Conservation (phyloP, 495 filamentous ascomycete species). For the Rhypophila decipiens region DNA sequence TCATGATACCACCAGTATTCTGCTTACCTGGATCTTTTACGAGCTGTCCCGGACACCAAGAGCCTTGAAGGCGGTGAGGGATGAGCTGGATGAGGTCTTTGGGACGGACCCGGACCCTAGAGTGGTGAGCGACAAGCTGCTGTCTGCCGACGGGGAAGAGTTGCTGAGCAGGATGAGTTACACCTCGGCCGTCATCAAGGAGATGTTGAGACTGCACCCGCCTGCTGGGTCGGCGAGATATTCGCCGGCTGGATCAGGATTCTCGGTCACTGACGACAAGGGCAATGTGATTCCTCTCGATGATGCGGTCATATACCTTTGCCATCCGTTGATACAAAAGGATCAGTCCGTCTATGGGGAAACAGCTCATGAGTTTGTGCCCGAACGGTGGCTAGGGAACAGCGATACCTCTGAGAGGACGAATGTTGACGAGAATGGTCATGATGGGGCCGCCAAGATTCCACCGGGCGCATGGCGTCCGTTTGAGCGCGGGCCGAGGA, state of each 20-base stretch:
- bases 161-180: conserved; percentile 37
- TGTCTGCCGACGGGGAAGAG: conserved; percentile 32
- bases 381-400: conserved; percentile 57
- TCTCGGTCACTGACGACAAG: conserved; percentile 36
- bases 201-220: conserved; percentile 42
- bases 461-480: conserved; percentile 42
- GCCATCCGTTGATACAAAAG: conserved; percentile 48
- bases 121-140: conserved; percentile 13
- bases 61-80: conserved; percentile 29
- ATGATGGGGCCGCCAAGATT: conserved; percentile 17
- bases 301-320: conserved; percentile 46
- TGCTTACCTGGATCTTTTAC: conserved; percentile 37
- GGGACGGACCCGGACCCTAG: conserved; percentile 20
- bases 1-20: conserved; percentile 42
- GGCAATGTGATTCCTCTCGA: conserved; percentile 53
- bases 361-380: conserved; percentile 51
- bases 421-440: conserved; percentile 11
- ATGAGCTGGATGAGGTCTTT: conserved; percentile 41
- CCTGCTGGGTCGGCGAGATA: conserved; percentile 34
- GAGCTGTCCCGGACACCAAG: conserved; percentile 40
- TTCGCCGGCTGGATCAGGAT: conserved; percentile 19
- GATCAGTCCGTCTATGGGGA: conserved; percentile 53
- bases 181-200: conserved; percentile 47
- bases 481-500: conserved; percentile 50
- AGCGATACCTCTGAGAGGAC: conserved; percentile 14